Conservation (phyloP, 164 flowering plant species). For the Cinnamomum chago region DNA sequence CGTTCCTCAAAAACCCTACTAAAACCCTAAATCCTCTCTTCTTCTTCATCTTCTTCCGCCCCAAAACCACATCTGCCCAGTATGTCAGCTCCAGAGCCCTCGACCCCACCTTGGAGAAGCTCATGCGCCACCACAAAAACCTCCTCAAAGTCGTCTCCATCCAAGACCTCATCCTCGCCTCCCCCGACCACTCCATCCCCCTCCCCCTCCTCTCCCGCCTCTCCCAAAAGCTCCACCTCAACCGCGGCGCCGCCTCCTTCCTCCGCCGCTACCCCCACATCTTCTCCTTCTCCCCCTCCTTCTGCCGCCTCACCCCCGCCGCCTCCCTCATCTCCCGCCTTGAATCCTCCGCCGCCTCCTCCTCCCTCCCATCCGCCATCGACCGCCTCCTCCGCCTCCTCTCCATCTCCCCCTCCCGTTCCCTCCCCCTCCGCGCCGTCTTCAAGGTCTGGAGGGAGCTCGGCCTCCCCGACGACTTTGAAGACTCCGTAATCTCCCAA, state of each 20-base stretch:
- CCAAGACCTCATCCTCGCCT: constrained; percentile 79
- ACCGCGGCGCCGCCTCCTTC: constrained; percentile 72
- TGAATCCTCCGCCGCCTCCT: constrained; percentile 47
- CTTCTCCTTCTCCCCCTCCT: constrained; percentile 50
- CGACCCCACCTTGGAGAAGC: constrained; percentile 79
- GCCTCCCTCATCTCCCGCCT: constrained; percentile 34
- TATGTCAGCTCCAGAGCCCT: constrained; percentile 61
- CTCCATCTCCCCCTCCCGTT: constrained; percentile 52
- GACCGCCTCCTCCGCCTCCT: constrained; percentile 61
- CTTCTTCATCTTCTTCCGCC: constrained; percentile 12
- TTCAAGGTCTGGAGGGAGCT: constrained; percentile 90
- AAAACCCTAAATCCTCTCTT: background rate
- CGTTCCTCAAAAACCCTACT: background rate
- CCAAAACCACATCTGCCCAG: constrained; percentile 51
- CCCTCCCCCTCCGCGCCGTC: constrained; percentile 72
- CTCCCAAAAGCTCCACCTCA: constrained; percentile 77
- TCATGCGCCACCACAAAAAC: constrained; percentile 74
- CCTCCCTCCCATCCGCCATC: constrained; percentile 35
- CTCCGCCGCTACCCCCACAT: constrained; percentile 76
- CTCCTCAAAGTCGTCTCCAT: constrained; percentile 63
- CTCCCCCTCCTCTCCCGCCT: constrained; percentile 64
- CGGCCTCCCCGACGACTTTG: constrained; percentile 89
- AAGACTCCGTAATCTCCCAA: constrained; percentile 54
- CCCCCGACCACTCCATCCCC: constrained; percentile 45
- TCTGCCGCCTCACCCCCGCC: constrained; percentile 49